These are phyloP conservation scores for Bathelium albidoporum DNA, from an alignment of 495 filamentous ascomycete genomes.

Conservation along the genomic window DNA sequence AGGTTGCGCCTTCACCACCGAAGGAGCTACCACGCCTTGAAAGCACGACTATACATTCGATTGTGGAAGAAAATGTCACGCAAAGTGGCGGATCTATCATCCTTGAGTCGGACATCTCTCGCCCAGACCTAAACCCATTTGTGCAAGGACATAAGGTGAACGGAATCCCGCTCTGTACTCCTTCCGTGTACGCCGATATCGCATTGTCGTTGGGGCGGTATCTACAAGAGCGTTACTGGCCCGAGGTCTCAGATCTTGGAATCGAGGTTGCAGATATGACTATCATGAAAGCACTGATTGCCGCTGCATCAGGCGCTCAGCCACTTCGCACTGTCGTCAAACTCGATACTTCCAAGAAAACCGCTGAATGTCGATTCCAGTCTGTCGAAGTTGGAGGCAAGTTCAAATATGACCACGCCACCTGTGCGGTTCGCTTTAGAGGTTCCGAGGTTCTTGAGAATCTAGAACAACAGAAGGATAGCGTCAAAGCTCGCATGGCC, in stretches of 20 bases:
- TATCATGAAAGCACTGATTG: conserved; percentile 11
- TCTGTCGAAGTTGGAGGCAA: conserved; percentile 32
- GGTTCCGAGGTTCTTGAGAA: conserved; percentile 31
- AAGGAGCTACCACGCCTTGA: conserved; percentile 23
- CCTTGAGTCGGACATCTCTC: conserved; percentile 8
- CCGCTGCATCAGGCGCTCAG: background rate
- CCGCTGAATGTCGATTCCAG: conserved; percentile 13
- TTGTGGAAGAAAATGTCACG: conserved; percentile 30
- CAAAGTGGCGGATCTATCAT: conserved; percentile 24
- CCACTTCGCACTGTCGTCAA: background rate
- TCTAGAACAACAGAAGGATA: conserved; percentile 27
- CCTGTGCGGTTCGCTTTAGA: conserved; percentile 28
- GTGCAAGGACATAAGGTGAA: conserved; percentile 17
- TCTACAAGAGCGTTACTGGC: conserved; percentile 23
- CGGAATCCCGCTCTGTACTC: conserved; percentile 14
- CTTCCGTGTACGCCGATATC: conserved; percentile 19
- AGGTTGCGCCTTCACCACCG: conserved; percentile 16
- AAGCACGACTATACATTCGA: conserved; percentile 31
- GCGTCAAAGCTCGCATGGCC: conserved; percentile 29
- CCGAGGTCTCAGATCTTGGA: conserved; percentile 25
- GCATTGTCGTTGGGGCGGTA: conserved; percentile 12
- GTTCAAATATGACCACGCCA: conserved; percentile 29
- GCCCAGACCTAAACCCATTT: conserved; percentile 10
- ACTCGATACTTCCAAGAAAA: conserved; percentile 5
- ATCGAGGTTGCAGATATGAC: conserved; percentile 18